Evolutionary conservation across 257 asterid species (phyloP).

Genomic region (Ilex asprella): DNA sequence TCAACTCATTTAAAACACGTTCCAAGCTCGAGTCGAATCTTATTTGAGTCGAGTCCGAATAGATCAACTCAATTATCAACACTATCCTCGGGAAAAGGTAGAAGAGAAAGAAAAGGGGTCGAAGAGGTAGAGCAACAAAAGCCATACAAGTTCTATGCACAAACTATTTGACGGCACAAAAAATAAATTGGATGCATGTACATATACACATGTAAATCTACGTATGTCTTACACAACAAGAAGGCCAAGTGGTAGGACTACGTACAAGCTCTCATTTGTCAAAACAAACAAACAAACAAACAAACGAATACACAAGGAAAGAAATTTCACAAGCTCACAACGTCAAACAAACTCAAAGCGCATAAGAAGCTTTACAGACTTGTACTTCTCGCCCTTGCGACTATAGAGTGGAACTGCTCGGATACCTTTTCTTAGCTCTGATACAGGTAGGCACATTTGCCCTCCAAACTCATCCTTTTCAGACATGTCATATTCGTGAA

Average conservation of each 20-base stretch:
- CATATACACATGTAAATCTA: too few relatives aligned
- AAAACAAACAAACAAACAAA: not conserved
- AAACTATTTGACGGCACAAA: too few relatives aligned
- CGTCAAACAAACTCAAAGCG: conserved; percentile 53
- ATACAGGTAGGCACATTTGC: conserved; percentile 66
- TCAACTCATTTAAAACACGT: too few relatives aligned
- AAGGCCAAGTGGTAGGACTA: not conserved
- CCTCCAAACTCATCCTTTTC: conserved; percentile 89
- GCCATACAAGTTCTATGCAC: too few relatives aligned
- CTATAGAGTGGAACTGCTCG: conserved; percentile 65
- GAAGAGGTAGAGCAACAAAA: too few relatives aligned
- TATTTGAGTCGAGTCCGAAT: too few relatives aligned
- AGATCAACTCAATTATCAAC: too few relatives aligned
- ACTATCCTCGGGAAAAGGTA: too few relatives aligned
- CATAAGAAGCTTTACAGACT: conserved; percentile 68
- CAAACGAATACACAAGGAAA: not conserved
- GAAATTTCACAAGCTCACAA: not conserved
- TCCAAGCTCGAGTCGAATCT: too few relatives aligned
- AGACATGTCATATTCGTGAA: conserved; percentile 74
- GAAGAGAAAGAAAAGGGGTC: too few relatives aligned
- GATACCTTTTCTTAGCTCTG: conserved; percentile 71
- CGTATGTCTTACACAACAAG: not conserved
- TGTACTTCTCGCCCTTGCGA: conserved; percentile 53
- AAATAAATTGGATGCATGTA: too few relatives aligned
- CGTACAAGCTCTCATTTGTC: not conserved